Percentiles rank a stretch among this genome's conserved stretches.
Conservation (phyloP, 2,329 filamentous ascomycete species). For the Hirsutella minnesotensis region DNA sequence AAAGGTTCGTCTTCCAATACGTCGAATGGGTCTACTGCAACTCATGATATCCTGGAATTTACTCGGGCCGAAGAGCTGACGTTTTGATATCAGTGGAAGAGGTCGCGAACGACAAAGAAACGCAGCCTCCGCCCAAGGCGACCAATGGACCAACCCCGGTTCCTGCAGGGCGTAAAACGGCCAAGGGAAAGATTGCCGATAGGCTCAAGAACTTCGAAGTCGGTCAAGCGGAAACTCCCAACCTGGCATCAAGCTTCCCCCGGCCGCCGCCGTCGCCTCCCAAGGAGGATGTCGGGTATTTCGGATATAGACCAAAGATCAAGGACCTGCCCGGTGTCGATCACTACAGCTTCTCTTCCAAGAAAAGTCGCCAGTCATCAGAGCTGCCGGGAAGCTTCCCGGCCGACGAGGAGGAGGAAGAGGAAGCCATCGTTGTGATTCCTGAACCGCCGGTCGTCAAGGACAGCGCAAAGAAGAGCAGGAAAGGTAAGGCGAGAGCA, state of each 20-base stretch:
- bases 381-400: conserved; percentile 44
- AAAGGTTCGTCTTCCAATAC: conserved; percentile 24
- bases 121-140: conserved; percentile 24
- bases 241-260: conserved; percentile 16
- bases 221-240: conserved; percentile 19
- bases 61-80: conserved; percentile 33
- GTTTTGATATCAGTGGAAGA: conserved; percentile 34
- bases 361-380: conserved; percentile 14
- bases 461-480: conserved; percentile 20
- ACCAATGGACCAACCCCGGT: conserved; percentile 27
- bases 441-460: conserved; percentile 38
- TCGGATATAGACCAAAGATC: conserved; percentile 29
- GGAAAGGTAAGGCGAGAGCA: conserved; percentile 19
- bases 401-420: conserved; percentile 35
- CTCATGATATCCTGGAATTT: background rate
- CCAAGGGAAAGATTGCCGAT: conserved; percentile 42
- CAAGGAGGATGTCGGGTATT: conserved; percentile 9
- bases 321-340: conserved; percentile 21
- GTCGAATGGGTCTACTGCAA: too few species aligned
- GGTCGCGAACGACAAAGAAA: conserved; percentile 26
- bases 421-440: conserved; percentile 30
- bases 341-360: conserved; percentile 18
- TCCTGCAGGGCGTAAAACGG: conserved; percentile 30
- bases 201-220: conserved; percentile 45
- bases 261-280: conserved; percentile 24